Percentiles rank a stretch among this genome's conserved stretches.
These are phyloP conservation scores for Lasiosphaeria miniovina DNA, from an alignment of 495 filamentous ascomycete species.

Conservation along the genomic window DNA sequence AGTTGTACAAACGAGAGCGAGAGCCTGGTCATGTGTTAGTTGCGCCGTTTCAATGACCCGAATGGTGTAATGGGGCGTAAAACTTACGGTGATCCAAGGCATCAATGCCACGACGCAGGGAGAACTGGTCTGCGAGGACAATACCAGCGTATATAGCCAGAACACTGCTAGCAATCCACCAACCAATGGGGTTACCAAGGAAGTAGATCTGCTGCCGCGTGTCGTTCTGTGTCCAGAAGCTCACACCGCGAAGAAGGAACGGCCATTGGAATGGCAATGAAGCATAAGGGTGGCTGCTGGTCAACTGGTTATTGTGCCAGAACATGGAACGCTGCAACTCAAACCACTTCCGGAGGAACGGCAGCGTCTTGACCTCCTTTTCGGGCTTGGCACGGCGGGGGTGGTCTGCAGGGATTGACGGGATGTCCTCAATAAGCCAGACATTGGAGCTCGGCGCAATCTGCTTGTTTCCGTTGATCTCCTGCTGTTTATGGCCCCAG, in stretches of 20 bases:
- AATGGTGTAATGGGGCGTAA: background rate
- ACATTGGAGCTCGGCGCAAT: slow-evolving; percentile 83
- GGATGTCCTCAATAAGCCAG: slow-evolving; percentile 90
- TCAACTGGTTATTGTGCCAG: slow-evolving; percentile 97
- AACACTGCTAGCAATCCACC: slow-evolving; percentile 92
- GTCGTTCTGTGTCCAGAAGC: slow-evolving; percentile 98
- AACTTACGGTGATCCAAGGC: slow-evolving; percentile 89
- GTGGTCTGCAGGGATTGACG: slow-evolving; percentile 66
- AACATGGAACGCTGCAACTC: slow-evolving; percentile 98
- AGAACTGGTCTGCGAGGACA: slow-evolving; percentile 88
- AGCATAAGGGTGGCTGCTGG: slow-evolving; percentile 92
- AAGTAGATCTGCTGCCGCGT: slow-evolving; percentile 98
- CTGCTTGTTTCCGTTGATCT: slow-evolving; percentile 99
- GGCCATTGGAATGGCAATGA: slow-evolving; percentile 97
- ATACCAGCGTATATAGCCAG: slow-evolving; percentile 93
- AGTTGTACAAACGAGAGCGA: slow-evolving; percentile 92
- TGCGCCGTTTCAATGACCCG: background rate
- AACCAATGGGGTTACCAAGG: slow-evolving; percentile 92
- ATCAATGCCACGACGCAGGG: slow-evolving; percentile 85
- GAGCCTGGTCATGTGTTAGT: slow-evolving; percentile 55
- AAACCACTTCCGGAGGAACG: slow-evolving; percentile 92
- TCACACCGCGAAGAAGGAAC: slow-evolving; percentile 92
- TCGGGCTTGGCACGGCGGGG: slow-evolving; percentile 68
- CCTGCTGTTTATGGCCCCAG: slow-evolving; percentile 94
- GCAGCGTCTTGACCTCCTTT: slow-evolving; percentile 72